Evolutionary conservation across 2,329 filamentous ascomycete genomes (phyloP), one percentile per base, ranked within the genome.

Genomic region (Aspergillus awamori): DNA sequence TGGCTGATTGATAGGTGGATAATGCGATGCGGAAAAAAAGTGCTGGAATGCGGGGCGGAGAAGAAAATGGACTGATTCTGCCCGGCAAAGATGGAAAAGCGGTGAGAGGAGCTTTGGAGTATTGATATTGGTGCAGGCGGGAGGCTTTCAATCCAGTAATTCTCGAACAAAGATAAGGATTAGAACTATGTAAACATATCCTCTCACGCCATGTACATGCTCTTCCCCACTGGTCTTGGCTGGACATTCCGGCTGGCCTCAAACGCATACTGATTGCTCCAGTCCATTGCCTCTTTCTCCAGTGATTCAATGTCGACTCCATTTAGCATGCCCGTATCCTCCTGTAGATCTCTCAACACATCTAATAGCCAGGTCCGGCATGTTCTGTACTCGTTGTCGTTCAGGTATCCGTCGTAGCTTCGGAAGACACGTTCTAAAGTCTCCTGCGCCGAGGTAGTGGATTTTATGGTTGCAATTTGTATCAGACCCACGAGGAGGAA

Each of bases 401-500:
- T 71, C 8, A 72, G 52, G 3, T 43, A 45, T 8, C 30, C 59
- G 51, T 72, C 67, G 20, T 65, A 68, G 3, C 38, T 58, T 30
- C 61, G 65, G 28, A 70, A 64, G 8, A 61, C 57, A n/a, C 52
- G 58, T 55, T 70, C 69, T 24, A 71, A n/a, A 17, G 47, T 30
- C 47, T 17, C 47, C 24, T 17, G 49, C 20, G 5, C 56, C 28
- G 43, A 63, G 30, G 17, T 38, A 24, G 5, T 41, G 55, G n/a
- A 15, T 5, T 65, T 56, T 4, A 73, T 54, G 53, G 63, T 56
- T 8, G 60, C 69, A 17, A 71, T 67, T n/a, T 60, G 62, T 47
- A 69, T 62, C 2, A 70, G 51, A 3, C 68, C 70, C 36, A 67
- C 61, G 3, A 72, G 67, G 22, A 70, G 65, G 20, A 67, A 67